Evolutionary conservation across 176 grass and related monocot genomes (phyloP).

Genomic region (Aechmea fasciata): DNA sequence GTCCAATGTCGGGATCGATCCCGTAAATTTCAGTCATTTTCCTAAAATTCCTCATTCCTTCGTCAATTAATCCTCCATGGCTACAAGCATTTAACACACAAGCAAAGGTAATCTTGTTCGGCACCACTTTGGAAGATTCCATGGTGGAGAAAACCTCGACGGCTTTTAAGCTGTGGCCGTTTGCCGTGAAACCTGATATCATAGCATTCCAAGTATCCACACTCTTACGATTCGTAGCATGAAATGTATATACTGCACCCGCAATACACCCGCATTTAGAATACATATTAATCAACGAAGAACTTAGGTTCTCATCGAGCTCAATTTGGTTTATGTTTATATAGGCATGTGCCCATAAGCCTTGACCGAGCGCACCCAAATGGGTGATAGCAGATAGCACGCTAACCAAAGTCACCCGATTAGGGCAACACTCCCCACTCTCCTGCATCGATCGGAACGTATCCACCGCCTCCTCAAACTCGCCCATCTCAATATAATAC

Average conservation of each 20-base stretch:
- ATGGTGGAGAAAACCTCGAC: constrained; percentile 42
- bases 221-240: constrained; percentile 14
- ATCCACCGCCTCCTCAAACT: constrained; percentile 31
- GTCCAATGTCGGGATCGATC: constrained; percentile 48
- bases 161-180: constrained; percentile 33
- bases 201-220: constrained; percentile 51
- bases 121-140: constrained; percentile 28
- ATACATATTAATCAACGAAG: constrained; percentile 52
- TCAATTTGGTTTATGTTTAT: constrained; percentile 32
- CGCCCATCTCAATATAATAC: constrained; percentile 25
- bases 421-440: constrained; percentile 28
- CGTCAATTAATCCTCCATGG: constrained; percentile 35
- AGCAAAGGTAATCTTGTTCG: constrained; percentile 52
- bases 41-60: constrained; percentile 32
- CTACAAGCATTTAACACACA: constrained; percentile 56
- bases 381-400: constrained; percentile 42
- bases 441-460: constrained; percentile 38
- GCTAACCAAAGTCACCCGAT: constrained; percentile 44
- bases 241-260: constrained; percentile 43
- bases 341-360: constrained; percentile 46
- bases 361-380: constrained; percentile 36
- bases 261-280: constrained; percentile 50
- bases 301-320: constrained; percentile 40
- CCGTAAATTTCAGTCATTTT: constrained; percentile 32
- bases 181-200: constrained; percentile 41